Evolutionary conservation across 129 eudicot species (phyloP).

Genomic region (Flaveria robusta): DNA sequence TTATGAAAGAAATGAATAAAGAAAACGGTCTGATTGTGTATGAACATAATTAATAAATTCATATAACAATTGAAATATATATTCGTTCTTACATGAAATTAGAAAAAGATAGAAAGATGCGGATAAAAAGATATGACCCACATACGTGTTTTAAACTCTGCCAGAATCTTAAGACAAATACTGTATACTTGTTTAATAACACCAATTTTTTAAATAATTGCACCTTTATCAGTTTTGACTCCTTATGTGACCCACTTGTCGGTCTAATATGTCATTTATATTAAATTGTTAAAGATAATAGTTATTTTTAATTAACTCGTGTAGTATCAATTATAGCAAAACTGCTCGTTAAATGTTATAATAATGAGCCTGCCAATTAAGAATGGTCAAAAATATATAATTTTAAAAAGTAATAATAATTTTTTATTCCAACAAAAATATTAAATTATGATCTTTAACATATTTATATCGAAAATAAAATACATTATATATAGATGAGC

Average conservation of each 20-base stretch:
- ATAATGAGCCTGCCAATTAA: not conserved
- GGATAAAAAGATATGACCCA: not conserved
- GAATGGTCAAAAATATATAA: not conserved
- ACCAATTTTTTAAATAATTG: not conserved
- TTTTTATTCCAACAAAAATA: not conserved
- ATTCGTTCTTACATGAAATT: not conserved
- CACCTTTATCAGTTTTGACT: not conserved
- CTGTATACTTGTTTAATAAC: not conserved
- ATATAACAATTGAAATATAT: too few relatives aligned
- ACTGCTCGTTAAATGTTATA: not conserved
- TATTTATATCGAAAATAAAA: not conserved
- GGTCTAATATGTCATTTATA: not conserved
- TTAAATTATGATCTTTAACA: not conserved
- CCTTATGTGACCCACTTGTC: not conserved
- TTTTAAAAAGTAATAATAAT: not conserved
- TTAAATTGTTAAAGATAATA: not conserved
- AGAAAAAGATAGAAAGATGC: not conserved
- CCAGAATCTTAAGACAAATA: not conserved
- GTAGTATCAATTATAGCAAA: not conserved
- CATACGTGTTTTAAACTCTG: not conserved
- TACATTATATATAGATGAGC: not conserved
- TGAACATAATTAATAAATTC: too few relatives aligned
- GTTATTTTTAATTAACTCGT: not conserved
- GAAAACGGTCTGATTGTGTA: too few relatives aligned
- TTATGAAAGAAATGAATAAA: too few relatives aligned